Conservation (phyloP, 768 basidiomycete species). For the Royoungia palumana region DNA sequence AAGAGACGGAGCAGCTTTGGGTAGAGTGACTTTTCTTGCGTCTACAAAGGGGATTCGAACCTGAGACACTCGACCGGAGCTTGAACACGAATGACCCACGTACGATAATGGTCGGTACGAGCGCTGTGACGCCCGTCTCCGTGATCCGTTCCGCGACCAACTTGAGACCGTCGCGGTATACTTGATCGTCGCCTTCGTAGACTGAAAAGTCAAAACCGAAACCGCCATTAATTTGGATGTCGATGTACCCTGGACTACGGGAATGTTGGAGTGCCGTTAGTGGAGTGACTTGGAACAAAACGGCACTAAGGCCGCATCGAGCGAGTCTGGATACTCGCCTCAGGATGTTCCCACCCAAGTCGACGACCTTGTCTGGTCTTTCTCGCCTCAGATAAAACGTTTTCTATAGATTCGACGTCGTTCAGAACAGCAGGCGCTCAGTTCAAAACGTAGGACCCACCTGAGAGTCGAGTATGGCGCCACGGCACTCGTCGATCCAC, state of each 20-base stretch:
- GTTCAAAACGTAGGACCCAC: slow-evolving; percentile 31
- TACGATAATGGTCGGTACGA: slow-evolving; percentile 73
- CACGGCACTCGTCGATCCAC: slow-evolving; percentile 76
- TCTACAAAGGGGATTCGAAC: slow-evolving; percentile 39
- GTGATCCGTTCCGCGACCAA: slow-evolving; percentile 71
- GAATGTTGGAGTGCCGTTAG: slow-evolving; percentile 7
- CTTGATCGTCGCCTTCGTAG: slow-evolving; percentile 65
- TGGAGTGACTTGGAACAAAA: slow-evolving; percentile 1
- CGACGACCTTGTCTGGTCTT: slow-evolving; percentile 60
- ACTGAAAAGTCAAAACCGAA: slow-evolving; percentile 88
- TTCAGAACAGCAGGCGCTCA: slow-evolving; percentile 1
- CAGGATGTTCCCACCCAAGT: slow-evolving; percentile 74
- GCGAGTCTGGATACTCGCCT: slow-evolving; percentile 39
- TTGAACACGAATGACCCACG: slow-evolving; percentile 17
- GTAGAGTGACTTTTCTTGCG: slow-evolving; percentile 73
- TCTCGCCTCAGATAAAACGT: slow-evolving; percentile 64
- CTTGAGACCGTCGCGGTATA: slow-evolving; percentile 65
- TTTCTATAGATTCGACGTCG: slow-evolving; percentile 37
- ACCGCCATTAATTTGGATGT: slow-evolving; percentile 88
- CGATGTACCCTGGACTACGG: slow-evolving; percentile 76
- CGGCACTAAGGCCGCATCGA: neutral
- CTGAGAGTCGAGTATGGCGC: slow-evolving; percentile 74
- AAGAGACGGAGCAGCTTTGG: slow-evolving; percentile 67
- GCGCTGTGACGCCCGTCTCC: slow-evolving; percentile 83
- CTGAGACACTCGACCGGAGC: neutral